A percentile compares a stretch with the other conserved stretches of the same genome.
Evolutionary conservation across 164 flowering plant genomes (phyloP).

Genomic region (Stephania yunnanensis): DNA sequence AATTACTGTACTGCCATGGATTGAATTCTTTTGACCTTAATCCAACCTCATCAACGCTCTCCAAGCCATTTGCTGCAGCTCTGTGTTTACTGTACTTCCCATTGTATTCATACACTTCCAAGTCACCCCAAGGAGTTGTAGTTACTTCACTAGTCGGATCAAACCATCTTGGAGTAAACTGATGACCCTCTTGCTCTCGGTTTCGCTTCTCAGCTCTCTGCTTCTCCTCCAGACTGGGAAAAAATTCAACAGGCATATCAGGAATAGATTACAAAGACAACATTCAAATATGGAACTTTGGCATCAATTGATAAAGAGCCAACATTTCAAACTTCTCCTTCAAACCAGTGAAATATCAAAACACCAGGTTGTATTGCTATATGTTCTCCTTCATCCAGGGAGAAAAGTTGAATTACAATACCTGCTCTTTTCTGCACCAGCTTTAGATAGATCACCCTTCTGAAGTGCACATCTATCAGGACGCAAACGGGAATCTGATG

Average conservation of each 20-base stretch:
- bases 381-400: background rate
- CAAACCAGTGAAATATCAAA: background rate
- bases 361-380: background rate
- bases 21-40: slow-evolving; percentile 40
- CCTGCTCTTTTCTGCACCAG: slow-evolving; percentile 77
- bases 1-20: slow-evolving; percentile 62
- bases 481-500: slow-evolving; percentile 89
- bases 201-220: slow-evolving; percentile 51
- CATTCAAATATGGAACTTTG: background rate
- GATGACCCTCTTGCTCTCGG: slow-evolving; percentile 37
- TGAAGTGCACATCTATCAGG: slow-evolving; percentile 86
- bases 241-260: background rate
- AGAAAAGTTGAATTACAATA: slow-evolving; percentile 25
- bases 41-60: slow-evolving; percentile 25
- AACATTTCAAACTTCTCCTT: background rate
- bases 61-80: slow-evolving; percentile 32
- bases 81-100: slow-evolving; percentile 50
- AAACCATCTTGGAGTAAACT: slow-evolving; percentile 64
- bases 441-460: slow-evolving; percentile 67
- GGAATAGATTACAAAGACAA: background rate
- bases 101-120: slow-evolving; percentile 55
- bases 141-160: slow-evolving; percentile 45
- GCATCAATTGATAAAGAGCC: background rate
- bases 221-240: slow-evolving; percentile 48
- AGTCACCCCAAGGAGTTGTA: slow-evolving; percentile 64